Base-by-base conservation (phyloP, 2,329 filamentous ascomycete species). In the Aspergillus awamori region DNA sequence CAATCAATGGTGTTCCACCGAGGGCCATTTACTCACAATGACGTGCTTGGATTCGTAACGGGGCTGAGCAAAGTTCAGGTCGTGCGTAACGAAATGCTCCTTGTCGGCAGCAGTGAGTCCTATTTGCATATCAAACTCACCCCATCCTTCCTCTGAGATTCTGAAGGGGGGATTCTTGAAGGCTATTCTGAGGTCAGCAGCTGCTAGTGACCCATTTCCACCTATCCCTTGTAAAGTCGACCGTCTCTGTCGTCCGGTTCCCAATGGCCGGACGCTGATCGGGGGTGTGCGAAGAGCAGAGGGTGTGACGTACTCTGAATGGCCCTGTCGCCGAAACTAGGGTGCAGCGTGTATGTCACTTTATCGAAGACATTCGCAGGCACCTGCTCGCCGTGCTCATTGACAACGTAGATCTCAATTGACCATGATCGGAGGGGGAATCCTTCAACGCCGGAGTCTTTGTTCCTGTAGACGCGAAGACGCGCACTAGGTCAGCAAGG, bases 121-220 rank as follows among this genome's bases (percentile, higher is more conserved):
- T 72, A 98, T 95, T 52, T 83, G 84, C 88, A 99, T 94, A 75
- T 98, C 95, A 76, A 99, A 99, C 80, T 98, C 95, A 72, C 95
- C 95, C 95, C 95, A 99, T 69, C 95, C 95, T 79, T 97, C 91
- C 79, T 99, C 96, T 65, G 87, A 83, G 78, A 96, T 96, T 67
- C 85, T 85, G 81, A 98, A 99, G 0, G 95, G 95, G 0, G 93
- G 87, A 66, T 90, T 89, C 73, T 88, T 89, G 81, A 97, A 90
- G 24, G 87, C 91, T 95, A 30, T 47, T 52, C 30, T 24, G 38
- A 33, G 47, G 56, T 67, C n/a, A 63, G 33, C 11, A 36, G 61
- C 48, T 28, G 54, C 48, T 17, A 43, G 33, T 13, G 24, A n/a
- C 10, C 26, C 26, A 8, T 22, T 5, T 22, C 39, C 38, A 4